Base-by-base conservation (phyloP, 176 grass and related monocot species). In the Elaeis guineensis region DNA sequence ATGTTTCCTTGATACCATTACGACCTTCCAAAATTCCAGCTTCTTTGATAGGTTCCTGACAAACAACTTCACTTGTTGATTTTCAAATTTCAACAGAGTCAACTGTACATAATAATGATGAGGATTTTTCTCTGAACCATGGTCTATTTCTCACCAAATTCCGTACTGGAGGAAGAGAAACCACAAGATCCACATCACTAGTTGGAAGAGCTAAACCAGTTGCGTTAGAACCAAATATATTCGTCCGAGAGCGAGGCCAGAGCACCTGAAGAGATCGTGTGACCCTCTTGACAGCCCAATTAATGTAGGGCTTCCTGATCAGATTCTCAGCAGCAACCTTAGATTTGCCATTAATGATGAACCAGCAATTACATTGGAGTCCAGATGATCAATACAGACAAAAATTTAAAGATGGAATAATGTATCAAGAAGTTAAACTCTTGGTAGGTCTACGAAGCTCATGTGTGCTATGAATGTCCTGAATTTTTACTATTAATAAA, bases 1-100 rank as follows among this genome's bases (percentile, higher is more conserved):
- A 97, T 56, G 92, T 97, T 82, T 97, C 92, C 63, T 97, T 97
- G 25, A 97, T 97, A 55, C 92, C 92, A 89, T 97, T 97, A 30
- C 92, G 75, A 62, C 92, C 92, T 83, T 97, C 92, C 81, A 97
- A 89, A 75, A 97, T 97, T 82, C 92, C 92, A 76, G 92, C 87
- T 84, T 97, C 92, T 82, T 97, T 97, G 67, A 97, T 97, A 72
- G 92, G 92, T 78, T 97, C 92, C 92, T 97, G 72, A 66, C 21
- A 72, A 71, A 75, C 55, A 90, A 72, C 11, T 20, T 20, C 16
- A 79, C 21, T 16, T 68, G 66, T 71, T 54, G 72, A 66, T 58
- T 59, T 44, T 44, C 9, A 44, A 9, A 12, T 44, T 64, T 58
- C 29, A 17, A 62, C 35, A 65, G 48, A 58, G 78, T 50, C 30